Base-by-base conservation (phyloP, 2,329 filamentous ascomycete genomes). In the Aspergillus sp. region DNA sequence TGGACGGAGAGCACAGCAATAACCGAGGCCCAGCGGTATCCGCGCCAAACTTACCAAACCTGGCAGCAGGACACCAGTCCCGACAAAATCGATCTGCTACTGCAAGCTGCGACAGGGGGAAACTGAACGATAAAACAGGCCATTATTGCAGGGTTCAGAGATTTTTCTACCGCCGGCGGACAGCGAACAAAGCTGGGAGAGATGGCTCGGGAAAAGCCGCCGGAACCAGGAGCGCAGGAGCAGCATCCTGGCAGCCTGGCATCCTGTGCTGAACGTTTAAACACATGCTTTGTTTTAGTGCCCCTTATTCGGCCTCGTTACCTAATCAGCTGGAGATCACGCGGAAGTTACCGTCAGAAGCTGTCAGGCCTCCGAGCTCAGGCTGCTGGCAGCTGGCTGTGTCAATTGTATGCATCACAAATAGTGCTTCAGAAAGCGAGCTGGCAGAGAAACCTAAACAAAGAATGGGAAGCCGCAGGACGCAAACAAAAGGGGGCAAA, bases 171-270 rank as follows among this genome's bases (percentile, higher is more conserved):
- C 34, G 12, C 34, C 15, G 5, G 13, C 15, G 15, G 34, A 22
- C 42, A 24, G 5, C 5, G 22, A 30, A 48, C 12, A 13, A 48
- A 37, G 45, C 17, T 9, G 45, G 9, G 15, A 22, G 22, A 17
- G 46, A 37, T 17, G 15, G 40, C 51, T 53, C 51, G 51, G 51
- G 51, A 46, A 53, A 53, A 53, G 17, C 51, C 51, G 51, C 51
- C 51, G 51, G 20, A 39, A 27, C 42, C 41, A 45, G 19, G 41
- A 39, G 20, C 30, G n/a, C 41, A 53, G 39, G 51, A 53, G 51
- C 49, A 12, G 12, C 22, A 51, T 51, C 49, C 49, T 51, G 49
- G 33, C 22, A 9, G 8, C 6, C 37, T 51, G 19, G 20, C 20
- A 20, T 20, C 20, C 20, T 20, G 20, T n/a, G 34, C 17, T 40